phyloP scores from a whole-genome alignment of 441 rosid species.

The Populus trichocarpa region DNA sequence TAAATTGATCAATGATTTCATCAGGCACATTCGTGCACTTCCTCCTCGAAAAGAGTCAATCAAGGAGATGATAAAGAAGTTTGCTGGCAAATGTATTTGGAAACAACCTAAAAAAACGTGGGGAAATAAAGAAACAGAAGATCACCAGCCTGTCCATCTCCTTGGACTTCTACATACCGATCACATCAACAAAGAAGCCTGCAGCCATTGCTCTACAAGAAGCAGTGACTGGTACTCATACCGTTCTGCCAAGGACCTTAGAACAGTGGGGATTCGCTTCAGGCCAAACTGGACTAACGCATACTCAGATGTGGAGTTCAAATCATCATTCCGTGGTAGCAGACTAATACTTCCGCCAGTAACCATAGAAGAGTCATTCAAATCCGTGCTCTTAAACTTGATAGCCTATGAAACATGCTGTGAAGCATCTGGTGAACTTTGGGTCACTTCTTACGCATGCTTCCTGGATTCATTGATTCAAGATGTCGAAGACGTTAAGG shows the following conservation, averaged over 20 bases:
- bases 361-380: background rate
- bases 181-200: background rate
- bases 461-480: slow-evolving; percentile 17
- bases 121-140: too few species aligned
- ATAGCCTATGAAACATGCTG: slow-evolving; percentile 25
- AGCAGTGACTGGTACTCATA: background rate
- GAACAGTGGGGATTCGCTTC: slow-evolving; percentile 6
- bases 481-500: slow-evolving; percentile 21
- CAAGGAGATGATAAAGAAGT: too few species aligned
- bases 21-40: too few species aligned
- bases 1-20: too few species aligned
- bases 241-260: background rate
- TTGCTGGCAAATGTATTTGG: too few species aligned
- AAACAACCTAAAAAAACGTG: too few species aligned
- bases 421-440: background rate
- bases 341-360: background rate
- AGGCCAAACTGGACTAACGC: background rate
- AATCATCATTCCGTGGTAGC: background rate
- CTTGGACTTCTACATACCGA: slow-evolving; percentile 2
- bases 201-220: background rate
- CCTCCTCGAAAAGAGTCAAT: too few species aligned
- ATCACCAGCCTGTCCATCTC: slow-evolving; percentile 8
- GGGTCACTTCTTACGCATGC: background rate
- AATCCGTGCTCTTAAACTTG: slow-evolving; percentile 15
- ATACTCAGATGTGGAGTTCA: background rate